Base-by-base conservation (phyloP, 306 rosid species). In the Rosa lucieae region DNA sequence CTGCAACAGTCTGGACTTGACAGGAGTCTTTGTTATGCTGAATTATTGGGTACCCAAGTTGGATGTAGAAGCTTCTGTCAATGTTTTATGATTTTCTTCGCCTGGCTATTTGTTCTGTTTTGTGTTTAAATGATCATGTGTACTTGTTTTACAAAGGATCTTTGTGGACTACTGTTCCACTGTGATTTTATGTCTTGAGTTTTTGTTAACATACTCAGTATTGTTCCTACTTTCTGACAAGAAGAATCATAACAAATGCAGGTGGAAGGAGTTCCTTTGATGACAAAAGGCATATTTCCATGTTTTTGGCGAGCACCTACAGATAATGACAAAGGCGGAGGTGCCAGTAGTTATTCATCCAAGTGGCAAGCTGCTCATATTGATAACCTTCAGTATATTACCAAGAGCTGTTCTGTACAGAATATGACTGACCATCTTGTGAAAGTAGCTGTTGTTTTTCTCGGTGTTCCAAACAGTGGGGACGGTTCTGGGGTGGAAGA, bases 291-390 rank as follows among this genome's bases (percentile, higher is more conserved):
- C 48, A 76, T 95, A 80, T 61, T 84, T 20, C 99, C 99, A 80
- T 84, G 94, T 86, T 92, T 95, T 83, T 95, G 97, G 98, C 87
- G 98, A 79, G 99, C 99, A 67, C 89, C 98, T 13, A 95, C 84
- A 0, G 99, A 95, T 76, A 95, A 95, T 32, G 99, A 95, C 81
- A 95, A 91, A 79, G 99, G 99, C 2, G 98, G 98, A 72, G 90
- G 69, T 4, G 17, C 77, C 26, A 15, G 18, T 75, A 95, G 99
- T 84, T 89, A 95, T 82, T 79, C 85, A 46, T 85, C 95, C 61
- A 84, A 35, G 79, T 95, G 99, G 99, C 91, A 92, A 85, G 89
- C 89, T 82, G 92, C 97, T 76, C 82, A 83, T 78, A 53, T 95
- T 10, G 90, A 92, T 73, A 79, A 67, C 76, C 90, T 95, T 73